Base-by-base conservation (phyloP, 768 basidiomycete genomes). In the Brasilioporus rufonigricans region DNA sequence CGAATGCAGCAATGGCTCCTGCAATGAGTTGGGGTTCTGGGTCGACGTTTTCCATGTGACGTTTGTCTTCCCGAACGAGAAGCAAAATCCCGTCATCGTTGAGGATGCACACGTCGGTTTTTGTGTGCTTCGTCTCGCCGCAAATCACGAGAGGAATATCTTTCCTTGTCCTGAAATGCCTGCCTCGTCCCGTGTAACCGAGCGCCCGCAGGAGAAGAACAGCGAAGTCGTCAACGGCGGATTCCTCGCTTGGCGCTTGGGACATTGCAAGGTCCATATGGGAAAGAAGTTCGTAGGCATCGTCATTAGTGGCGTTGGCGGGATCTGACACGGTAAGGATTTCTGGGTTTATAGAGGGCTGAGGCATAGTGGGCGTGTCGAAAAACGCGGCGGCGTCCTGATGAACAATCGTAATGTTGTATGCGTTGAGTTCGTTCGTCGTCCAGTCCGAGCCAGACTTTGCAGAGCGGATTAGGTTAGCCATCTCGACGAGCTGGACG, bases 41-140 rank as follows among this genome's bases (percentile, higher is more conserved):
- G 27, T 44, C 41, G 2, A 32, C 21, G 13, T 26, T 6, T 12
- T 38, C 48, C 24, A 29, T 13, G 7, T 50, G 39, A 9, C 23
- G 31, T n/a, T 50, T 50, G 23, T 50, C 50, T 33, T 50, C 50
- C 18, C 43, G 40, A 12, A 50, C 50, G 4, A 50, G 48, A 6
- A 50, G 48, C 18, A 40, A 4, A 13, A 36, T 48, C 3, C 16
- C 4, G 13, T 16, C 2, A 4, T 4, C 2, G 29, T 50, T 27
- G 4, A 50, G 4, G 9, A 50, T 29, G 29, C 48, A 50, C 0
- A 48, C 24, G 8, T 48, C 48, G 16, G 48, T 40, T 13, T 23
- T 39, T 27, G 27, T 13, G 5, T 39, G 19, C 38, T n/a, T 49
- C 2, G 13, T 2, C 9, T 48, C 35, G 35, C 48, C 35, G 19